Evolutionary conservation across 1,139 yeast species (phyloP), one percentile per base, ranked within the genome.

Genomic region (Candida freyschussii): DNA sequence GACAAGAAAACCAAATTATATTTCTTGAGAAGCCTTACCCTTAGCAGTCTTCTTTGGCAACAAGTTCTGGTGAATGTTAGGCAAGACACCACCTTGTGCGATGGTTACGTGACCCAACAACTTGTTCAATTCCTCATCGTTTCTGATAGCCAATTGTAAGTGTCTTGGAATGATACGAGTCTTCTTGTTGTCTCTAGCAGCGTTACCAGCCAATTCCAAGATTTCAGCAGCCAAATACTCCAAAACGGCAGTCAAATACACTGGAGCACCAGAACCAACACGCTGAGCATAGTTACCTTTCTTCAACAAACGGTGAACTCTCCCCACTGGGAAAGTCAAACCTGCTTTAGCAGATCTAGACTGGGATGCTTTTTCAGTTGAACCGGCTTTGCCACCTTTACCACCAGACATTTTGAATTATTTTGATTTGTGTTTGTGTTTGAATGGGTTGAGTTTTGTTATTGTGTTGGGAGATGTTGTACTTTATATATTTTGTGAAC

Each of bases 211-310:
- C 72, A 89, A 79, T 72, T 89, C 97, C 55, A 89, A 76, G 49
- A 89, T 87, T 78, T 89, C 97, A 49, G 96, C 96, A 52, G 96
- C 89, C 60, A 89, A 75, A 65, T 89, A 89, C 69, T 89, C 97
- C 55, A 89, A 78, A 40, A 89, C 97, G 30, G 97, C 94, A 50
- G 97, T 91, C 55, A 89, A 74, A 71, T 87, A 89, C 48, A 89
- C 93, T 66, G 93, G 93, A 55, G 94, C 94, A 75, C 96, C 96
- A 52, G 96, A 89, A 78, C 97, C 97, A 57, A 89, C 82, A 77
- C 97, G 84, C 75, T 89, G 96, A 56, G 96, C 96, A 72, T 89
- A 89, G 80, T 89, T 89, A 61, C 97, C 97, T 72, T 84, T 87
- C 78, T 95, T 85, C 59, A 89, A 73, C 59, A 87, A 77, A 75